Evolutionary conservation across 2,329 filamentous ascomycete species (phyloP).

Genomic region (Scorias spongiosa): DNA sequence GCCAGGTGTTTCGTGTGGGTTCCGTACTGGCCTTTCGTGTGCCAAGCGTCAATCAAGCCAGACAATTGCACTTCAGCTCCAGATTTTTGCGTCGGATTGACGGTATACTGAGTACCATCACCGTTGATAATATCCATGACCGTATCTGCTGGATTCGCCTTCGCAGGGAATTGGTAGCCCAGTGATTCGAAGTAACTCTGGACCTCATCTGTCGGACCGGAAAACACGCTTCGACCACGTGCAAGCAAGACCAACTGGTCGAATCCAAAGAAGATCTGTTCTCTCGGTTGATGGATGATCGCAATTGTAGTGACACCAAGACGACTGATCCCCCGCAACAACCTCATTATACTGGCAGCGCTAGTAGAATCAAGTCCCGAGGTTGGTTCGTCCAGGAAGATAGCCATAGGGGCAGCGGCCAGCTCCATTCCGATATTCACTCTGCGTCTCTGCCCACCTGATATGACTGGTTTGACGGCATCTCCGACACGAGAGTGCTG

Average conservation of each 20-base stretch:
- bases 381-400: conserved; percentile 21
- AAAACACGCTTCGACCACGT: conserved; percentile 41
- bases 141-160: conserved; percentile 41
- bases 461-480: conserved; percentile 36
- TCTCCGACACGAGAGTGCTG: conserved; percentile 38
- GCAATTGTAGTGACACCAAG: conserved; percentile 43
- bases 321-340: conserved; percentile 38
- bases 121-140: conserved; percentile 49
- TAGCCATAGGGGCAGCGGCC: conserved; percentile 39
- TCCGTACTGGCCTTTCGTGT: conserved; percentile 9
- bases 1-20: conserved; percentile 8
- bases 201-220: conserved; percentile 31
- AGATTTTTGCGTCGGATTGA: neutral
- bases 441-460: conserved; percentile 41
- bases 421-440: conserved; percentile 46
- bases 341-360: conserved; percentile 40
- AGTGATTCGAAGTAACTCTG: conserved; percentile 36
- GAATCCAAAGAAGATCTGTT: conserved; percentile 43
- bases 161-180: conserved; percentile 34
- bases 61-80: conserved; percentile 27
- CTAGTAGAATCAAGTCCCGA: conserved; percentile 34
- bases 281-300: conserved; percentile 45
- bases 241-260: conserved; percentile 42
- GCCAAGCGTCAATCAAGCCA: conserved; percentile 37
- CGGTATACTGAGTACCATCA: conserved; percentile 36